A percentile compares a stretch with the other conserved stretches of the same genome.
These are phyloP conservation scores for Casuarina cunninghamiana DNA, from an alignment of 306 rosid species.

Conservation along the genomic window DNA sequence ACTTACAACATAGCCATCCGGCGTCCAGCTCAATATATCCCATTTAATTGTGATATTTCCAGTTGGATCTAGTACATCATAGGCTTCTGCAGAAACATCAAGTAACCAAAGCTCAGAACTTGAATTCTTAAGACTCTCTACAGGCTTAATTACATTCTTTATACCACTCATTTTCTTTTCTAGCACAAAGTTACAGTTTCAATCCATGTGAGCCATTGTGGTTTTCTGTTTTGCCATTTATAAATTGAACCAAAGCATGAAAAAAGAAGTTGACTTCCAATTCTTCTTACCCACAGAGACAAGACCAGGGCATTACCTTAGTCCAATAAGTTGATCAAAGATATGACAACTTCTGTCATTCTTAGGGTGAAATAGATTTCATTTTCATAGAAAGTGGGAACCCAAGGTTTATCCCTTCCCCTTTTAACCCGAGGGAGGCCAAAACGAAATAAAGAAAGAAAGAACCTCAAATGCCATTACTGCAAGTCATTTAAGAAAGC, in stretches of 20 bases:
- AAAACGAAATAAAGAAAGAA: neutral
- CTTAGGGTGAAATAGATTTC: neutral
- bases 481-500: neutral
- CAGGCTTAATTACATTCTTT: neutral
- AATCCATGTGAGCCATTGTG: neutral
- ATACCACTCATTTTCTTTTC: neutral
- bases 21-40: constrained; percentile 84
- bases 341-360: neutral
- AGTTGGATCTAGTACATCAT: constrained; percentile 84
- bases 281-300: neutral
- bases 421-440: neutral
- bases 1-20: constrained; percentile 97
- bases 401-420: neutral
- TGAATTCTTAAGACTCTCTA: constrained; percentile 8
- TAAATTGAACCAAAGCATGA: neutral
- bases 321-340: neutral
- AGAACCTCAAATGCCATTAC: too few relatives aligned
- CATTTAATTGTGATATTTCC: constrained; percentile 95
- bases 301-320: neutral
- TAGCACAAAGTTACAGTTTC: neutral
- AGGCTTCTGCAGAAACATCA: constrained; percentile 63
- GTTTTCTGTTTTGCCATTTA: neutral
- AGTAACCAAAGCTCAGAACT: constrained; percentile 15
- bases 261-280: neutral
- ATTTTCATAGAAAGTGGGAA: neutral